Percentiles rank a stretch among this genome's conserved stretches.
phyloP scores from a whole-genome alignment of 192 early-diverging fungal species.

The Thamnidium elegans region DNA sequence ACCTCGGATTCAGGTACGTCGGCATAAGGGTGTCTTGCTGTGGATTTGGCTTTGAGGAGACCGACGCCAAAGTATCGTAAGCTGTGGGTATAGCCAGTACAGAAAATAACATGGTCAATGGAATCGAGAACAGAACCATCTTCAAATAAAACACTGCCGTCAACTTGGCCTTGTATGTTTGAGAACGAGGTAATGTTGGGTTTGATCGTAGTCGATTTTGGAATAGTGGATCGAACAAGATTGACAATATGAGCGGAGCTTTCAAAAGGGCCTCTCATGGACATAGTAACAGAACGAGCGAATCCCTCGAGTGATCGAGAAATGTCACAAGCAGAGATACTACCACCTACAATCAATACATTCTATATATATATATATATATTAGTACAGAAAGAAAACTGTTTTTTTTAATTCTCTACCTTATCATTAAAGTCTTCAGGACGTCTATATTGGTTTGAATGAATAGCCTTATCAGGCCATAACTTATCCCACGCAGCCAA shows the following conservation, averaged over 20 bases:
- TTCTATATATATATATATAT: constrained; percentile 12
- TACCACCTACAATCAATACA: constrained; percentile 16
- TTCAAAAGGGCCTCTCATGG: neutral
- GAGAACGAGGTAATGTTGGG: constrained; percentile 6
- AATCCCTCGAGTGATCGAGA: neutral
- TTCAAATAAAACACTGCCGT: constrained; percentile 39
- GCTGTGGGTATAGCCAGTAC: constrained; percentile 60
- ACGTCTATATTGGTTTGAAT: constrained; percentile 25
- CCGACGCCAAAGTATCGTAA: constrained; percentile 51
- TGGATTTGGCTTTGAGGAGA: too few species aligned
- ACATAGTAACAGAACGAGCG: constrained; percentile 19
- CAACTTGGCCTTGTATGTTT: constrained; percentile 8
- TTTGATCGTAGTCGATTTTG: neutral
- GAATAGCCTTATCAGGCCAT: constrained; percentile 23
- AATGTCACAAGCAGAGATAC: constrained; percentile 22
- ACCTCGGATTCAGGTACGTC: neutral
- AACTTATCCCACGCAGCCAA: constrained; percentile 10
- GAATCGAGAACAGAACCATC: constrained; percentile 51
- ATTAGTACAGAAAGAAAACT: neutral
- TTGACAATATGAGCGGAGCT: neutral
- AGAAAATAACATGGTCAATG: constrained; percentile 58
- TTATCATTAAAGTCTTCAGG: constrained; percentile 12
- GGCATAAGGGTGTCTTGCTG: neutral
- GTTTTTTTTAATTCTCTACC: constrained; percentile 10
- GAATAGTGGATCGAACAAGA: constrained; percentile 11